Conservation (phyloP, 139 green algal genomes). For the Chlorella sp. region DNA sequence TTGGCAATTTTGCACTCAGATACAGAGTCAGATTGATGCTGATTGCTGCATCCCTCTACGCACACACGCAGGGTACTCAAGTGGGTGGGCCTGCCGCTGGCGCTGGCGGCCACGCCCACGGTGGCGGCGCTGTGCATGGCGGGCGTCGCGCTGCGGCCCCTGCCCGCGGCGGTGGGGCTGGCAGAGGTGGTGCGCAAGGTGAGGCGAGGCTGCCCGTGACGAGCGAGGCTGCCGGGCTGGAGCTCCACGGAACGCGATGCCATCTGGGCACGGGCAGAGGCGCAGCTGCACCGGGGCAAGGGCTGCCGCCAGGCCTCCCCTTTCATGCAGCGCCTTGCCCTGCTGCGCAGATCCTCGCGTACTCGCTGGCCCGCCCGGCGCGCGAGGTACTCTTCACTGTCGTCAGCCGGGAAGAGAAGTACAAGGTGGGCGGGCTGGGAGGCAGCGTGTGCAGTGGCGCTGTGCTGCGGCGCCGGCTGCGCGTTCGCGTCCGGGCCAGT, state of each 20-base stretch:
- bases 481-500: too few relatives aligned
- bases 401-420: slow-evolving; percentile 75
- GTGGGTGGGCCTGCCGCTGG: slow-evolving; percentile 16
- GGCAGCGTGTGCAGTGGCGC: too few relatives aligned
- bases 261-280: too few relatives aligned
- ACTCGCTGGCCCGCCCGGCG: slow-evolving; percentile 64
- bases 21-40: too few relatives aligned
- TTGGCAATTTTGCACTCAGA: too few relatives aligned
- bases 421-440: too few relatives aligned
- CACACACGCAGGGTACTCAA: too few relatives aligned
- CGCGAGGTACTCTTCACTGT: slow-evolving; percentile 84
- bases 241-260: too few relatives aligned
- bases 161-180: slow-evolving; percentile 31
- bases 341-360: slow-evolving; percentile 43
- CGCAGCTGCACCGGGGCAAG: background rate
- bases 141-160: slow-evolving; percentile 25
- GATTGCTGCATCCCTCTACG: too few relatives aligned
- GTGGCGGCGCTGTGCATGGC: slow-evolving; percentile 33
- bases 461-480: too few relatives aligned
- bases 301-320: background rate
- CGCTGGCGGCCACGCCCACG: slow-evolving; percentile 25
- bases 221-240: too few relatives aligned
- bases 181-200: slow-evolving; percentile 70
- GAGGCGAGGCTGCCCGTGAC: too few relatives aligned
- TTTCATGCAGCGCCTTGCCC: background rate